A percentile compares a stretch with the other conserved stretches of the same genome.
Conservation (phyloP, 192 early-diverging fungal genomes). For the Spizellomyces sp. region DNA sequence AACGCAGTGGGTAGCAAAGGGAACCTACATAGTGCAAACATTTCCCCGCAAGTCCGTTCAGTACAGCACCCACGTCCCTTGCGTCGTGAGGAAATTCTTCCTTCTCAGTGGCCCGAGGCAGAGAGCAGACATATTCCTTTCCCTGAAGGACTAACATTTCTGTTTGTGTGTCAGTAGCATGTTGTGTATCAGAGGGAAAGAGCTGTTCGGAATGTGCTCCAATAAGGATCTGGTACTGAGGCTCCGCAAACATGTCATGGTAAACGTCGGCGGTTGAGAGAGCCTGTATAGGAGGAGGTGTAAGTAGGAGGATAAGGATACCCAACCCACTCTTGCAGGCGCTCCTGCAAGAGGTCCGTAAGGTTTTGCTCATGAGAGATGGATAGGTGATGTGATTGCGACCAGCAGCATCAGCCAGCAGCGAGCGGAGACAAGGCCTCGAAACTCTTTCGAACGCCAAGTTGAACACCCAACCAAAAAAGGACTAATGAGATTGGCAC, state of each 20-base stretch:
- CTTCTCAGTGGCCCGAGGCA: neutral
- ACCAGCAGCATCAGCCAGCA: no score
- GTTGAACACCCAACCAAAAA: no score
- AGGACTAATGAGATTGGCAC: no score
- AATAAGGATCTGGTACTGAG: neutral
- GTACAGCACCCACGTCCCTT: neutral
- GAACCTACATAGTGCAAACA: neutral
- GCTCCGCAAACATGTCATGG: slow-evolving; percentile 4
- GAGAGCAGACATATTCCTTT: neutral
- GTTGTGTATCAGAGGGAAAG: neutral
- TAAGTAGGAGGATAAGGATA: no score
- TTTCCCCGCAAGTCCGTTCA: slow-evolving; percentile 1
- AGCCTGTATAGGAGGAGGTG: no score
- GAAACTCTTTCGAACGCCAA: no score
- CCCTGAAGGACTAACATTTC: neutral
- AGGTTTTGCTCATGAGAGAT: no score
- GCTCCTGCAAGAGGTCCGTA: no score
- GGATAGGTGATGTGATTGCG: no score
- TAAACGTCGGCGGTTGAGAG: neutral
- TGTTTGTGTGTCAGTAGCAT: neutral
- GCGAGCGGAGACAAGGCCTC: no score
- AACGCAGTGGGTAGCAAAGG: neutral
- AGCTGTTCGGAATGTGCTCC: neutral
- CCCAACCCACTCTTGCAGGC: no score
- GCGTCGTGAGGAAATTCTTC: neutral